These are phyloP conservation scores for Heterobasidion occidentale DNA, from an alignment of 1,284 basidiomycete species.

Conservation along the genomic window DNA sequence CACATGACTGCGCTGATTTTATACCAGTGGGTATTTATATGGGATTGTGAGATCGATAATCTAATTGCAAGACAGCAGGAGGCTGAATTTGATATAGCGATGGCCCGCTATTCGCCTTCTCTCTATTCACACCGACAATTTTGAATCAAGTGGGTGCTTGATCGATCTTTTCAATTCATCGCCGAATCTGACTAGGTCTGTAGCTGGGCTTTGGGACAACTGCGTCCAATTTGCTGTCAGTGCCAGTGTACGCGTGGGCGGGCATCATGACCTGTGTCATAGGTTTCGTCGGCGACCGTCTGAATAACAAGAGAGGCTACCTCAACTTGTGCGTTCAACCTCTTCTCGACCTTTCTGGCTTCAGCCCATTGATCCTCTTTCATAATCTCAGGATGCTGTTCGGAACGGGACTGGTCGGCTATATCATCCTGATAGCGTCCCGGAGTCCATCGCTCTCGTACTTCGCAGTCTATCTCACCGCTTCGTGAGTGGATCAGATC, in stretches of 20 bases:
- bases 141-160: conserved; percentile 31
- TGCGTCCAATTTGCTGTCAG: conserved; percentile 44
- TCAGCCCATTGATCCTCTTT: conserved; percentile 7
- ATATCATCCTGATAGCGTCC: conserved; percentile 41
- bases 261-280: conserved; percentile 41
- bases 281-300: conserved; percentile 40
- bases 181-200: neutral
- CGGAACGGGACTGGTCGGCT: conserved; percentile 35
- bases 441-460: conserved; percentile 34
- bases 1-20: neutral
- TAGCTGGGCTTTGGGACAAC: conserved; percentile 36
- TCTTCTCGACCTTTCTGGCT: conserved; percentile 1
- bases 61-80: neutral
- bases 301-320: conserved; percentile 32
- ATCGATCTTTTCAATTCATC: neutral
- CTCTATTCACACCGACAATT: conserved; percentile 47
- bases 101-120: conserved; percentile 46
- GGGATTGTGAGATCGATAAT: conserved; percentile 28
- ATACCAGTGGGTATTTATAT: conserved; percentile 36
- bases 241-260: conserved; percentile 42
- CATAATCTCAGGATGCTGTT: conserved; percentile 6
- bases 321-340: conserved; percentile 36
- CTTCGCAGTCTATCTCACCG: conserved; percentile 38
- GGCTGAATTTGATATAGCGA: conserved; percentile 22
- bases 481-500: conserved; percentile 27